Evolutionary conservation across 176 grass and related monocot species (phyloP), one percentile per base, ranked within the genome.

Genomic region (Canna indica): DNA sequence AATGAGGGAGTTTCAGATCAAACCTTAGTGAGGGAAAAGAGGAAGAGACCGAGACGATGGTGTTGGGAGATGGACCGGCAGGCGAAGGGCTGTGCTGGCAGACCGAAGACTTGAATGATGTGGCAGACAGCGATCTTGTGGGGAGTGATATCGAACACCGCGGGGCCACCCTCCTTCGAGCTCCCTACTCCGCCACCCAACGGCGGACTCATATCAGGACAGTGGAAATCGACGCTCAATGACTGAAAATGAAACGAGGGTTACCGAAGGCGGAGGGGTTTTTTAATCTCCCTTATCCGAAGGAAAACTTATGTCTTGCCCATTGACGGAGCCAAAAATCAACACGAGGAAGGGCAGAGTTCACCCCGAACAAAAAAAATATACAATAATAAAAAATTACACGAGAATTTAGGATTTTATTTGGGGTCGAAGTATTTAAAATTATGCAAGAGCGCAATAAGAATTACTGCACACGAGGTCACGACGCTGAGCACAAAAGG

Each of bases 61-160:
- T 96, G 83, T 30, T 93, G 71, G 2, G 84, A 27, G 59, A 90
- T 31, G 47, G 94, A 90, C 28, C 85, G 73, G 82, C 87, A 90
- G 30, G 89, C 77, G 67, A 90, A 87, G 26, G 84, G 82, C 72
- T 83, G 84, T 26, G 84, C 64, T 41, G 85, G 81, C 63, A 86
- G 94, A 54, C 89, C 86, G 71, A 99, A 90, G 46, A 90, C 44
- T 64, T 99, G 78, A 77, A 93, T 80, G 59, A 99, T 84, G 48
- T 90, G 89, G 82, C 94, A 93, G 64, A 85, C 35, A 7, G 89
- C 89, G 50, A 99, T 81, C 82, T 85, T 85, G 77, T 99, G 89
- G 71, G 89, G 94, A 24, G 94, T 99, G 33, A 93, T 72, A 36
- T 90, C 81, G 84, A 86, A 85, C 1, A 93, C 53, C 31, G 58